phyloP scores from a whole-genome alignment of 768 basidiomycete species.

The Russula compacta region DNA sequence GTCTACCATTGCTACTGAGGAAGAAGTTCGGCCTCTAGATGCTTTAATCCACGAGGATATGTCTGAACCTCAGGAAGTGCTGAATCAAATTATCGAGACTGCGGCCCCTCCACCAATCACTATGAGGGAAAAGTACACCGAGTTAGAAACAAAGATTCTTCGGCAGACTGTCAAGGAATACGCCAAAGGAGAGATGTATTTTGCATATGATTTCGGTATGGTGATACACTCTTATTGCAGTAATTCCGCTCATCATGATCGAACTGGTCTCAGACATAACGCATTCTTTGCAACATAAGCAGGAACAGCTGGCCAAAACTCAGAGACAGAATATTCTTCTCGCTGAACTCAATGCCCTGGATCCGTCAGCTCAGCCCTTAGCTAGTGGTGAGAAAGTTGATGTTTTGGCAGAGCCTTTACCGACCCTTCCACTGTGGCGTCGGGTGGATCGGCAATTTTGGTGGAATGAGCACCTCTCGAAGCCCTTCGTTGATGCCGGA shows the following conservation, averaged over 20 bases:
- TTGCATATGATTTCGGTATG: conserved; percentile 76
- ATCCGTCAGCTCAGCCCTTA: conserved; percentile 23
- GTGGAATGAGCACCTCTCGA: conserved; percentile 90
- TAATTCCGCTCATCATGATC: background rate
- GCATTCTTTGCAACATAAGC: conserved; percentile 74
- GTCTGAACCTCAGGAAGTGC: conserved; percentile 37
- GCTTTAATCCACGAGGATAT: conserved; percentile 17
- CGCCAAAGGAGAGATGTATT: conserved; percentile 83
- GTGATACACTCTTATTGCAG: conserved; percentile 2
- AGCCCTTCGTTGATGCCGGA: conserved; percentile 80
- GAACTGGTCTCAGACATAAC: conserved; percentile 51
- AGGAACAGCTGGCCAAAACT: conserved; percentile 49
- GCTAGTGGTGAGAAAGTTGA: conserved; percentile 35
- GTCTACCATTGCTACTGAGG: conserved; percentile 12
- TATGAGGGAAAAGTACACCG: conserved; percentile 56
- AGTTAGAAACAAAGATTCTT: conserved; percentile 78
- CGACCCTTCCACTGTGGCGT: conserved; percentile 82
- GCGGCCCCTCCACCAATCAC: conserved; percentile 56
- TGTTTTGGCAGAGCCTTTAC: conserved; percentile 59
- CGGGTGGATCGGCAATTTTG: conserved; percentile 86
- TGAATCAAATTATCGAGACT: conserved; percentile 48
- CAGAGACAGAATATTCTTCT: conserved; percentile 52
- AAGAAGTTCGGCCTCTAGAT: conserved; percentile 15
- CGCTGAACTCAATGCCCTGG: conserved; percentile 48
- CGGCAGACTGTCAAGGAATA: conserved; percentile 71